phyloP scores from a whole-genome alignment of 139 green algal genomes.

The Asterochloris erici region DNA sequence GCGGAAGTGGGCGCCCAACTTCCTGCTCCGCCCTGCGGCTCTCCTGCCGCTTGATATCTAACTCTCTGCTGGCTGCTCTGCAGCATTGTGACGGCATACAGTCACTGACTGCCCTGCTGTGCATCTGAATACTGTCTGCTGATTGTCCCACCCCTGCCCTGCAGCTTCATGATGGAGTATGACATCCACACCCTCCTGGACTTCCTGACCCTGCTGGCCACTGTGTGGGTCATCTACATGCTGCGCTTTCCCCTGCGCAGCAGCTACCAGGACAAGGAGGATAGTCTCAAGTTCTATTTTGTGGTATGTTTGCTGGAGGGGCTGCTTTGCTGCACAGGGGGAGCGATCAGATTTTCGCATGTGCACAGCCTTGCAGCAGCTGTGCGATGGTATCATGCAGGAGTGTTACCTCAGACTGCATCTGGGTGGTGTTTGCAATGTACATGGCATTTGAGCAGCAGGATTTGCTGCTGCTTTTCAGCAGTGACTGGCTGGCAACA shows the following conservation, averaged over 20 bases:
- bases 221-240: slow-evolving; percentile 80
- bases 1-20: too few relatives aligned
- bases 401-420: neutral
- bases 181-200: slow-evolving; percentile 98
- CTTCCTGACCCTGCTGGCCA: slow-evolving; percentile 80
- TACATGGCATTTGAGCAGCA: neutral
- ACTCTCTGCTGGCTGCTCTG: neutral
- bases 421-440: neutral
- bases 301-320: slow-evolving; percentile 49
- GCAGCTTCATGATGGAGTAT: slow-evolving; percentile 98
- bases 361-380: neutral
- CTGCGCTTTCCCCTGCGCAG: slow-evolving; percentile 67
- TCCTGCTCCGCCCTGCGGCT: too few relatives aligned
- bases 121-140: neutral
- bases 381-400: neutral
- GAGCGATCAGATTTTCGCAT: neutral
- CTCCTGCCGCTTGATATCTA: neutral
- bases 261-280: slow-evolving; percentile 88
- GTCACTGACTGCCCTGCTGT: neutral
- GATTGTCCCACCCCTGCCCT: neutral
- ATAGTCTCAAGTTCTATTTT: slow-evolving; percentile 71
- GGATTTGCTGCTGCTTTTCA: too few relatives aligned
- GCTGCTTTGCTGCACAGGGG: neutral
- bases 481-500: too few relatives aligned
- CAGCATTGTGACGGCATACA: neutral